Conservation (phyloP, 805 yeast species). For the Priceomyces medius region DNA sequence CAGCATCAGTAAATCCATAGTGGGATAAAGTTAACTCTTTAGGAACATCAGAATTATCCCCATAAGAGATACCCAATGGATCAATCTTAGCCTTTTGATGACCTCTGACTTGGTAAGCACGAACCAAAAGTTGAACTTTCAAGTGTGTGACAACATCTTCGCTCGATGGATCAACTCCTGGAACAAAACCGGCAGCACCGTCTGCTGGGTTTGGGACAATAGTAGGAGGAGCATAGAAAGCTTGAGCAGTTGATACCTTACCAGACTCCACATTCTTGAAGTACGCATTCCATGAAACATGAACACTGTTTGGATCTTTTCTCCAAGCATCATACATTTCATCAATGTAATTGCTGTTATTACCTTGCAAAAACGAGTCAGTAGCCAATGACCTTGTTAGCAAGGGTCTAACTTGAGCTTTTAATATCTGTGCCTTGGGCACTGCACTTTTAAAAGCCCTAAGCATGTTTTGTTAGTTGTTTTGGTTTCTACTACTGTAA, state of each 20-base stretch:
- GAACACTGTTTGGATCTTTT: constrained; percentile 86
- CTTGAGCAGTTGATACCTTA: constrained; percentile 65
- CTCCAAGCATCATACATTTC: constrained; percentile 98
- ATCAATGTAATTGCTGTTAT: constrained; percentile 89
- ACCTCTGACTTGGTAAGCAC: constrained; percentile 99
- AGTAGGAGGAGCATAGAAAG: constrained; percentile 91
- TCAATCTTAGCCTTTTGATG: constrained; percentile 94
- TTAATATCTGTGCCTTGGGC: constrained; percentile 34
- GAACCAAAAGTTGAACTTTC: constrained; percentile 92
- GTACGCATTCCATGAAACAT: constrained; percentile 95
- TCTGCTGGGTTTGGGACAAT: constrained; percentile 79
- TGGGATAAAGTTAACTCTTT: constrained; percentile 87
- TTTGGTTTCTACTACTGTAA: neutral
- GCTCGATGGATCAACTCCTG: constrained; percentile 47
- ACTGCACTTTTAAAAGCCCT: constrained; percentile 41
- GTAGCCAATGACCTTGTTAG: constrained; percentile 31
- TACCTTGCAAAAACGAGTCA: constrained; percentile 80
- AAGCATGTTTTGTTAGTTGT: constrained; percentile 26
- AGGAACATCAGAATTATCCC: constrained; percentile 66
- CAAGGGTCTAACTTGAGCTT: constrained; percentile 22
- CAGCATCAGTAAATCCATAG: constrained; percentile 87
- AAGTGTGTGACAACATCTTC: constrained; percentile 81
- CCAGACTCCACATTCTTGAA: constrained; percentile 84
- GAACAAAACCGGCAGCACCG: constrained; percentile 65
- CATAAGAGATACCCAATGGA: constrained; percentile 90